Evolutionary conservation across 192 early-diverging fungal species (phyloP), one percentile per base, ranked within the genome.

Genomic region (Podila verticillata): DNA sequence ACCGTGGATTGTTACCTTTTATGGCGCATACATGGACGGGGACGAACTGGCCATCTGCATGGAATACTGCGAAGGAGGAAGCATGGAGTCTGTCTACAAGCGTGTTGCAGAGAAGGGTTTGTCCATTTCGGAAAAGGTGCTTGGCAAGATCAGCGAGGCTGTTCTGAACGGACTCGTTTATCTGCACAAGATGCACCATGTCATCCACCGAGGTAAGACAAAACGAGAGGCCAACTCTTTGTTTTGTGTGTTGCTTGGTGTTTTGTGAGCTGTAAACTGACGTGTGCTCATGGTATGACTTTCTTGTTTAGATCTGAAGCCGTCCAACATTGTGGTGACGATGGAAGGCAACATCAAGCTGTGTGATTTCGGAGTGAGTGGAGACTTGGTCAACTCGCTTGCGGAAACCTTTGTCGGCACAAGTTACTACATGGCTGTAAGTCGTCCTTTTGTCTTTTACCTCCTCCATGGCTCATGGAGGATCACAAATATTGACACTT

Each of bases 361-460:
- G 24, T 97, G 95, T 63, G 97, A 99, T 83, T 97, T 99, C 84
- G 97, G 97, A 32, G 98, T 99, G 7, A 95, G 93, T 9, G 95
- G 95, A 15, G 91, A 98, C 81, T 77, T 96, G 32, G 91, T 95
- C 51, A 92, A 97, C 62, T 95, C 95, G 15, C 79, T 93, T 24
- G 98, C 96, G 6, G 89, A 94, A 63, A 99, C 97, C 3, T 99
- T 99, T 89, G 93, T 95, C 0, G 98, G 98, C 28, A 99, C 98
- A 20, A 93, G 93, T 74, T 95, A 93, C 62, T 99, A 99, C 70
- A 95, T 99, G 94, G 93, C 96, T 47, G 93, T 94, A 88, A 81
- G 89, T 83, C n/a, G n/a, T n/a, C n/a, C 7, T n/a, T 24, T 35
- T 10, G 35, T 2, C 20, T 9, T 24, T n/a, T n/a, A n/a, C n/a